Evolutionary conservation across 371 early-diverging fungal genomes (phyloP), one percentile per base, ranked within the genome.

Genomic region (Massospora cicadina): DNA sequence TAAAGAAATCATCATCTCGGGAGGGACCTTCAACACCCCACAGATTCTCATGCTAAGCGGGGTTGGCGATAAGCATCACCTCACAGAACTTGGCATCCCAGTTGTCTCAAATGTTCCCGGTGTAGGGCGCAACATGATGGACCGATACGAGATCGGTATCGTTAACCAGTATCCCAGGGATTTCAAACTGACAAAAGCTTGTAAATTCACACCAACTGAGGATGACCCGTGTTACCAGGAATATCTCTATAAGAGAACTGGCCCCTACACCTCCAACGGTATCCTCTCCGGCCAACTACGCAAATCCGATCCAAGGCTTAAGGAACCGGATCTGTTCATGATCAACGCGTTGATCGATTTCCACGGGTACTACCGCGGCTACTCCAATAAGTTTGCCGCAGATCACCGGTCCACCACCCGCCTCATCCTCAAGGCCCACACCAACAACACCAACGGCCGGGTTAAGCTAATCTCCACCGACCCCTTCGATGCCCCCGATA

Each of bases 1-100:
- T 32, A 65, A 68, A 43, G 72, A 69, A 43, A 67, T 72, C 33
- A 69, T 72, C 60, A 33, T 71, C 58, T 65, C 68, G 23, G 67
- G 63, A 5, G 72, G 72, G 43, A 69, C 68, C 27, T 68, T 69
- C 60, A 68, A 67, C 29, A 67, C 61, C n/a, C 72, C 72, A 26
- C 66, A 69, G 56, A 55, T 72, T 10, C 67, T 72, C 54, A 69
- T 69, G 72, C 68, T 72, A 55, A 67, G 67, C 31, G 72, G 72
- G 53, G 57, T 72, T 53, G 72, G 72, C 10, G 56, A 54, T 25
- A 29, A 21, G 3, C 43, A 1, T 27, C 58, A 65, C 1, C 25
- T 65, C 0, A 56, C 24, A 17, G 2, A 1, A 33, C 13, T 32
- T 1, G 31, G 31, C 30, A 65, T 65, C 13, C 33, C 31, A 58